These are phyloP conservation scores for Coffea eugenioides DNA, from an alignment of 257 asterid genomes.

Conservation along the genomic window DNA sequence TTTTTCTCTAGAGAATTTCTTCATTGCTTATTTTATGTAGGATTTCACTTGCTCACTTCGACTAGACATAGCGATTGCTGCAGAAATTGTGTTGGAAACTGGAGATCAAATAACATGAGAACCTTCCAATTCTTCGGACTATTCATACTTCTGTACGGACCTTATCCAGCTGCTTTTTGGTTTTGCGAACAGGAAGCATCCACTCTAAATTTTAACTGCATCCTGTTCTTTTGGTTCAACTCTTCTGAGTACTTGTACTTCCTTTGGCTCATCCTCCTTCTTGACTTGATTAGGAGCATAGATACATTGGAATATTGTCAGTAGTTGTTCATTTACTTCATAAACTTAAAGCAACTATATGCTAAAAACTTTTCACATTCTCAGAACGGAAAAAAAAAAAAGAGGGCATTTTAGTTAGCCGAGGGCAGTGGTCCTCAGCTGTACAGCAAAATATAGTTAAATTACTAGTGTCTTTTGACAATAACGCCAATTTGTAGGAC, in stretches of 20 bases:
- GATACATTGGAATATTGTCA: neutral
- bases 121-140: neutral
- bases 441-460: neutral
- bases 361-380: neutral
- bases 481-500: neutral
- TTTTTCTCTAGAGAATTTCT: neutral
- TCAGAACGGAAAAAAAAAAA: neutral
- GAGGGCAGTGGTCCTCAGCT: conserved; percentile 3
- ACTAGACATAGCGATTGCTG: neutral
- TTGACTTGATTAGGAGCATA: neutral
- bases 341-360: neutral
- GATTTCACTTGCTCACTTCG: neutral
- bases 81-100: neutral
- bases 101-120: neutral
- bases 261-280: neutral
- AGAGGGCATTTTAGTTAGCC: neutral
- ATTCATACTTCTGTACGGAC: too few species aligned
- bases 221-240: neutral
- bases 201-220: neutral
- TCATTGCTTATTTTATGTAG: neutral
- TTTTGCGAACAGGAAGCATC: neutral
- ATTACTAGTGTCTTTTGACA: neutral
- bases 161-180: neutral
- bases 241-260: too few species aligned
- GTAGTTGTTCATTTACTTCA: neutral